Evolutionary conservation across 148 eudicot species (phyloP).

Genomic region (Rhododendron molle): DNA sequence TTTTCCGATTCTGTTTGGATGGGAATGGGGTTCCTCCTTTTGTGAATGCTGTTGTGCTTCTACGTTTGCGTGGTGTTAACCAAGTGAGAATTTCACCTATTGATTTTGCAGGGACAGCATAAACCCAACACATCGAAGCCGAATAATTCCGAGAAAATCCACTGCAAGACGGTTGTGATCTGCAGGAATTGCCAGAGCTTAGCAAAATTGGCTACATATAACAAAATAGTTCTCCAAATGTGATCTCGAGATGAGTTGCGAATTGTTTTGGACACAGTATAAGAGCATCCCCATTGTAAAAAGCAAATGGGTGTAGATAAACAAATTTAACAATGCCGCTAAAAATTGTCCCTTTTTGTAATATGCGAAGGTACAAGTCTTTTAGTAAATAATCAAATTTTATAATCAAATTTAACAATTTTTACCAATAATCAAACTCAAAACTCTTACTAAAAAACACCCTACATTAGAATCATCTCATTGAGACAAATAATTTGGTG

Average conservation of each 20-base stretch:
- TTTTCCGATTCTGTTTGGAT: neutral
- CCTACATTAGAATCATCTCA: too few relatives aligned
- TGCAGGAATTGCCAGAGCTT: neutral
- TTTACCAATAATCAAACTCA: too few relatives aligned
- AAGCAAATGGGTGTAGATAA: too few relatives aligned
- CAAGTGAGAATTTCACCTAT: neutral
- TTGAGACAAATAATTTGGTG: too few relatives aligned
- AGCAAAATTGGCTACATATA: neutral
- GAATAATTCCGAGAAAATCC: neutral
- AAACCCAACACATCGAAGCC: neutral
- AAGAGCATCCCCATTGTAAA: neutral
- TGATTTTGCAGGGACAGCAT: neutral
- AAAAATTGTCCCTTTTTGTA: too few relatives aligned
- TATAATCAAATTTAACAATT: too few relatives aligned
- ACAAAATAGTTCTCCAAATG: neutral
- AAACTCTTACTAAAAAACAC: too few relatives aligned
- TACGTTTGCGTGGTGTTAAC: too few relatives aligned
- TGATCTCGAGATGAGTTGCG: neutral
- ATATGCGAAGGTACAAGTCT: too few relatives aligned
- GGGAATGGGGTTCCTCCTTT: neutral
- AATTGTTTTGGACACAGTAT: neutral
- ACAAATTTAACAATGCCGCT: too few relatives aligned
- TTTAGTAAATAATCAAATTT: too few relatives aligned
- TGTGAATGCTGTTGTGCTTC: neutral
- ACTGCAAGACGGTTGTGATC: neutral